Evolutionary conservation across 495 filamentous ascomycete genomes (phyloP).

Genomic region (Aspergillus bridgeri): DNA sequence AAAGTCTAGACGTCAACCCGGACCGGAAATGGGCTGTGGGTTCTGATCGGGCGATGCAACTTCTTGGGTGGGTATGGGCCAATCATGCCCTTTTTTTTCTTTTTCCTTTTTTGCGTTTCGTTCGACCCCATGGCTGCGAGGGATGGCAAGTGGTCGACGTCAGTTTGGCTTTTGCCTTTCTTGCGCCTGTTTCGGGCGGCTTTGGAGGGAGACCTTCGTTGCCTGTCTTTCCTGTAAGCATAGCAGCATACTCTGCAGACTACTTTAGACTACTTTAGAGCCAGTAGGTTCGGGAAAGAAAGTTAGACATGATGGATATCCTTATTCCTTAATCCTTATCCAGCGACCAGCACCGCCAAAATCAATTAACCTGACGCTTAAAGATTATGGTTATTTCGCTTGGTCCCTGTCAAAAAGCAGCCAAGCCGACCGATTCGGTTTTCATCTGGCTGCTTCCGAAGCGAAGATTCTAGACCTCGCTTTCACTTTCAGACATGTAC

Average conservation of each 20-base stretch:
- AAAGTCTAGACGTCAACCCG: constrained; percentile 21
- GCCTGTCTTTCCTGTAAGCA: too few species aligned
- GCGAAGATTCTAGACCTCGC: constrained; percentile 3
- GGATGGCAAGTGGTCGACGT: neutral
- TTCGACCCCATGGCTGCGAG: neutral
- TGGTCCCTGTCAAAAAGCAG: neutral
- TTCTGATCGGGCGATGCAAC: constrained; percentile 21
- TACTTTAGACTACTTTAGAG: too few species aligned
- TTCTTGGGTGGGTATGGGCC: constrained; percentile 5
- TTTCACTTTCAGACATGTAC: too few species aligned
- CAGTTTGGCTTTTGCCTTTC: neutral
- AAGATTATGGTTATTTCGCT: neutral
- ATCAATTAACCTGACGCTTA: neutral
- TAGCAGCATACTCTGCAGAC: too few species aligned
- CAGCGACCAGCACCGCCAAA: too few species aligned
- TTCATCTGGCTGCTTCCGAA: neutral
- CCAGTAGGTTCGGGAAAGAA: too few species aligned
- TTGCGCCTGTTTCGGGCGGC: neutral
- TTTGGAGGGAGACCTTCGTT: too few species aligned
- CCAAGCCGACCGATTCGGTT: neutral
- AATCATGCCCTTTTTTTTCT: neutral
- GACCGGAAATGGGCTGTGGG: constrained; percentile 20
- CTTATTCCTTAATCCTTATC: too few species aligned
- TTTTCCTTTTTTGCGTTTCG: neutral
- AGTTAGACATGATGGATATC: too few species aligned